Evolutionary conservation across 257 asterid species (phyloP).

Genomic region (Solanum lycopersicoides): DNA sequence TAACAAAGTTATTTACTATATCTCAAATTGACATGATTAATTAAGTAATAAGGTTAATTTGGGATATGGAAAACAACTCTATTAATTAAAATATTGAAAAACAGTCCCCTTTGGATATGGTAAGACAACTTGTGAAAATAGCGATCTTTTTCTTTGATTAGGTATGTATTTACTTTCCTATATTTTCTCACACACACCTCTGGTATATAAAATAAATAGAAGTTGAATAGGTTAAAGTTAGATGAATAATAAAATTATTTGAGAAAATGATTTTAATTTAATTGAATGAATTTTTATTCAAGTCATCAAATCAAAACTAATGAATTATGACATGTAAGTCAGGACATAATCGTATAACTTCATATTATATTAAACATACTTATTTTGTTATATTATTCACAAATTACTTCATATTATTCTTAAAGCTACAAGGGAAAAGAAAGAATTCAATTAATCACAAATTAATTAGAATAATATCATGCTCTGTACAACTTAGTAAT

Average conservation of each 20-base stretch:
- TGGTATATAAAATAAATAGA: background rate
- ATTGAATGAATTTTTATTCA: no score
- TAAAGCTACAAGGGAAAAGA: background rate
- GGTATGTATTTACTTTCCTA: background rate
- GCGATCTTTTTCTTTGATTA: background rate
- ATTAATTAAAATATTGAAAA: background rate
- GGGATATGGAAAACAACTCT: background rate
- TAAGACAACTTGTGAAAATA: background rate
- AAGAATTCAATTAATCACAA: background rate
- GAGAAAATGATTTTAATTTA: no score
- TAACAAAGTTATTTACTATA: background rate
- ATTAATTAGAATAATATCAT: background rate
- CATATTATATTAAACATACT: background rate
- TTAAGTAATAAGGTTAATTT: background rate
- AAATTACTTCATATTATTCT: background rate
- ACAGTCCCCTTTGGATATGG: background rate
- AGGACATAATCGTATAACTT: background rate
- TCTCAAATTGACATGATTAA: background rate
- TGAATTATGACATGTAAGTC: no score
- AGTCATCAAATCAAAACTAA: no score
- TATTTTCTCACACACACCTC: background rate
- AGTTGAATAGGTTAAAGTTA: background rate
- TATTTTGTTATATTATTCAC: background rate
- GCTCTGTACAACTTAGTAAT: background rate
- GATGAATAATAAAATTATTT: background rate